These are phyloP conservation scores for Eutreptiella sp. DNA, from an alignment of 208 protist genomes.

Conservation along the genomic window DNA sequence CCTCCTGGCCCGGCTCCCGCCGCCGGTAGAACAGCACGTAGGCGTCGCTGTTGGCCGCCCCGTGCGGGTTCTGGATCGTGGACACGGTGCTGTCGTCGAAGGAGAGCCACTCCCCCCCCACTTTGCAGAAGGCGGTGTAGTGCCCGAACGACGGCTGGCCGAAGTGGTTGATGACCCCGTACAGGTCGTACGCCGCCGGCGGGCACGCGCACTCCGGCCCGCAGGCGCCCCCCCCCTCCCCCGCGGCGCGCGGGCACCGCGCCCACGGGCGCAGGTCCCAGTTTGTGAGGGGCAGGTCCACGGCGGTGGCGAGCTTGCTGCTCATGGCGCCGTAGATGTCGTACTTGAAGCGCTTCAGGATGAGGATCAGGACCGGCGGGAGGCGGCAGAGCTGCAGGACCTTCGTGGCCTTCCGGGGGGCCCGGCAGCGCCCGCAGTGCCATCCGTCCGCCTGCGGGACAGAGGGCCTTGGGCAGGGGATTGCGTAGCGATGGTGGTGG, in stretches of 20 bases:
- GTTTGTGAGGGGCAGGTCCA: slow-evolving; percentile 4
- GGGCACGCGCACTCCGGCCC: no score
- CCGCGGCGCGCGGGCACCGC: no score
- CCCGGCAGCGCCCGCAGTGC: no score
- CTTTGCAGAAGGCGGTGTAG: slow-evolving; percentile 25
- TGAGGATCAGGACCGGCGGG: slow-evolving; percentile 1
- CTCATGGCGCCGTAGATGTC: neutral
- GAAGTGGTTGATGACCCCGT: slow-evolving; percentile 26
- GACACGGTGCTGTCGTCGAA: slow-evolving; percentile 34
- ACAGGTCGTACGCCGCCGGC: slow-evolving; percentile 6
- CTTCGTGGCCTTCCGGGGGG: no score
- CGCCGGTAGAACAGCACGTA: neutral
- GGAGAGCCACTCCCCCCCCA: slow-evolving; percentile 11
- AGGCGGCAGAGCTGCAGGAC: no score
- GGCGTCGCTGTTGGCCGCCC: neutral
- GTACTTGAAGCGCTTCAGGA: slow-evolving; percentile 9
- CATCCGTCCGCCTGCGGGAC: no score
- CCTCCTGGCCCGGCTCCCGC: no score
- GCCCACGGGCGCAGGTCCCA: no score
- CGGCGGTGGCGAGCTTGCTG: slow-evolving; percentile 1
- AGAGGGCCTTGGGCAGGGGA: no score
- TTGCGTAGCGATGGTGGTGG: no score
- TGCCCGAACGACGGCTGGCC: slow-evolving; percentile 3
- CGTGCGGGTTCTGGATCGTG: neutral
- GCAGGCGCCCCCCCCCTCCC: no score